Percentiles rank a stretch among this genome's conserved stretches.
Evolutionary conservation across 139 green algal genomes (phyloP).

Genomic region (Chlorella vulgaris): DNA sequence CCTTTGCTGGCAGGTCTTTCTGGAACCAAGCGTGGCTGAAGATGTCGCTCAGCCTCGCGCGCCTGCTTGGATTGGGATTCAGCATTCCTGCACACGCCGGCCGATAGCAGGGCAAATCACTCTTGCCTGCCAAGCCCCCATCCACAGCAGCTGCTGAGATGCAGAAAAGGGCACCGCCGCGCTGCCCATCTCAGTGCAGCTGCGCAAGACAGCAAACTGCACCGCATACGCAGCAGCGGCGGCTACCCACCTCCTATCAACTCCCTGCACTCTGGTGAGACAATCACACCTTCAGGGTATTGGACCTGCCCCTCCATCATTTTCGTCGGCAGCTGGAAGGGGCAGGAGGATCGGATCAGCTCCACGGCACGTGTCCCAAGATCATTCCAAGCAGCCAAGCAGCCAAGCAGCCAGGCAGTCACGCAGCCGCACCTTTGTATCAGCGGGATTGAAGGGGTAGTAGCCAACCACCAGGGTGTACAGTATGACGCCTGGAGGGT

Average conservation of each 20-base stretch:
- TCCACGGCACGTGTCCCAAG: too few species aligned
- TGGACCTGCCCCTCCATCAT: constrained; percentile 51
- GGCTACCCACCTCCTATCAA: not conserved
- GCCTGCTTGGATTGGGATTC: constrained; percentile 50
- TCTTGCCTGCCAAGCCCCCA: too few species aligned
- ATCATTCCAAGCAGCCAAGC: too few species aligned
- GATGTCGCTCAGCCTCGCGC: constrained; percentile 65
- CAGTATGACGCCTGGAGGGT: constrained; percentile 69
- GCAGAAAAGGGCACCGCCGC: not conserved
- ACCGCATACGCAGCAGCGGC: constrained; percentile 53
- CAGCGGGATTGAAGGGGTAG: constrained; percentile 86
- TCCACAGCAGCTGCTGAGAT: not conserved
- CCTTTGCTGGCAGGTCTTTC: constrained; percentile 52
- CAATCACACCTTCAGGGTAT: not conserved
- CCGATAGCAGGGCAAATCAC: not conserved
- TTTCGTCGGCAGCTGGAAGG: constrained; percentile 37
- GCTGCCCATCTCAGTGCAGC: too few species aligned
- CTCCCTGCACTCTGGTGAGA: not conserved
- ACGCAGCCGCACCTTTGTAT: too few species aligned
- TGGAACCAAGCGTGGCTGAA: constrained; percentile 70
- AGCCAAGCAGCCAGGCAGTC: too few species aligned
- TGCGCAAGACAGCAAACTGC: too few species aligned
- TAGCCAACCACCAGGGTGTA: constrained; percentile 78
- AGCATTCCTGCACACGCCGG: constrained; percentile 50
- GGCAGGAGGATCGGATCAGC: too few species aligned